phyloP scores from a whole-genome alignment of 306 rosid species.

The Corylus americana region DNA sequence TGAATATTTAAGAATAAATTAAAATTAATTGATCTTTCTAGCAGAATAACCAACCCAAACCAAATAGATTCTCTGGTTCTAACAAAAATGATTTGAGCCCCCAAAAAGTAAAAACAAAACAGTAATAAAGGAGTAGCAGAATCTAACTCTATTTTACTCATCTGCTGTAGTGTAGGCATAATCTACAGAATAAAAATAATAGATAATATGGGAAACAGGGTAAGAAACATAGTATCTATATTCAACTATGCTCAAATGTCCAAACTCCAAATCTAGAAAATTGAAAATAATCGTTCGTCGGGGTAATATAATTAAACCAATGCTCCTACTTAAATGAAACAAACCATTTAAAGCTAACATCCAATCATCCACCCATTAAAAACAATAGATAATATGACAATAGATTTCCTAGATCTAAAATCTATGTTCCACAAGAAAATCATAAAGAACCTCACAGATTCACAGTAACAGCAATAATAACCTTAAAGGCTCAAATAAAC shows the following conservation, averaged over 20 bases:
- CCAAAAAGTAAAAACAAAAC: background rate
- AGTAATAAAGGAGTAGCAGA: background rate
- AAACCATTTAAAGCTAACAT: background rate
- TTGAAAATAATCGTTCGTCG: background rate
- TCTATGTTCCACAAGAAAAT: no score
- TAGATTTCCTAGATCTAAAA: no score
- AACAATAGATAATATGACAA: no score
- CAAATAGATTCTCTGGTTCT: no score
- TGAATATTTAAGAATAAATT: no score
- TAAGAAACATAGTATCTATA: background rate
- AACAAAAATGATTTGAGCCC: no score
- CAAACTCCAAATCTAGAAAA: background rate
- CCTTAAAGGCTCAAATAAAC: no score
- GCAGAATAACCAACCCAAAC: no score
- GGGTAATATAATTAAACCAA: background rate
- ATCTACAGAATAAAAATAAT: background rate
- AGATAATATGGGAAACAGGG: constrained; percentile 8
- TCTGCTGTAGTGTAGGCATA: background rate
- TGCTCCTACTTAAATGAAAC: background rate
- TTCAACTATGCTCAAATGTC: background rate
- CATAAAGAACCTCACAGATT: no score
- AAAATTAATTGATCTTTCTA: no score
- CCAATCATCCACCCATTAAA: background rate
- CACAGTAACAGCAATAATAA: no score
- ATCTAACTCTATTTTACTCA: background rate